These are phyloP conservation scores for Bruguiera sexangula DNA, from an alignment of 345 rosid genomes.

Conservation along the genomic window DNA sequence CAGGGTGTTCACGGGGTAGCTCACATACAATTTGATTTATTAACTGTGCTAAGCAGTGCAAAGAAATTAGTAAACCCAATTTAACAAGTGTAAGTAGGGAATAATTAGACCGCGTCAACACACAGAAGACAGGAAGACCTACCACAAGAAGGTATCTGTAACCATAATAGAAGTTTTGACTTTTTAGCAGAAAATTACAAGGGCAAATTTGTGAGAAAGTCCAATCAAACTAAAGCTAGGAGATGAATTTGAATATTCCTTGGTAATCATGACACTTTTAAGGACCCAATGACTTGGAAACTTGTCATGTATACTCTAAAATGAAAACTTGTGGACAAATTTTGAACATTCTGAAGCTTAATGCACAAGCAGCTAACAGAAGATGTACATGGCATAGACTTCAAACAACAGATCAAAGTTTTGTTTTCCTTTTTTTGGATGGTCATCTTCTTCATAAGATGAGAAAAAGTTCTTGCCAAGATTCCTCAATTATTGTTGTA, in stretches of 20 bases:
- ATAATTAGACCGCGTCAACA: neutral
- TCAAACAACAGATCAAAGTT: neutral
- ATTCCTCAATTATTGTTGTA: neutral
- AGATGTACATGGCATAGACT: too few relatives aligned
- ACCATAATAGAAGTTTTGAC: neutral
- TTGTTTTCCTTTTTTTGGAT: neutral
- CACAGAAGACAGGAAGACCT: neutral
- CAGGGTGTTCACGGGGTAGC: constrained; percentile 64
- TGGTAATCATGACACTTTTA: neutral
- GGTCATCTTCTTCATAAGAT: neutral
- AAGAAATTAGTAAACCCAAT: neutral
- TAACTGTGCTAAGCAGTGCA: constrained; percentile 36
- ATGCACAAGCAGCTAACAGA: too few relatives aligned
- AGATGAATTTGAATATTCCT: neutral
- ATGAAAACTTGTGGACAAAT: too few relatives aligned
- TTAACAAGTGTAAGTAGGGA: neutral
- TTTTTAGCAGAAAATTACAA: neutral
- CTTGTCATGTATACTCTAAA: too few relatives aligned
- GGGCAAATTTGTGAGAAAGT: neutral
- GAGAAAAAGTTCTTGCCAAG: neutral
- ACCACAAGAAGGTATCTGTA: too few relatives aligned
- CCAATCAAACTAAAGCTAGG: neutral
- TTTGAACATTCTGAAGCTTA: too few relatives aligned
- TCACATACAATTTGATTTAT: constrained; percentile 65
- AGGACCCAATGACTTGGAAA: neutral